Evolutionary conservation across 164 flowering plant genomes (phyloP).

Genomic region (Hamamelis virginiana): DNA sequence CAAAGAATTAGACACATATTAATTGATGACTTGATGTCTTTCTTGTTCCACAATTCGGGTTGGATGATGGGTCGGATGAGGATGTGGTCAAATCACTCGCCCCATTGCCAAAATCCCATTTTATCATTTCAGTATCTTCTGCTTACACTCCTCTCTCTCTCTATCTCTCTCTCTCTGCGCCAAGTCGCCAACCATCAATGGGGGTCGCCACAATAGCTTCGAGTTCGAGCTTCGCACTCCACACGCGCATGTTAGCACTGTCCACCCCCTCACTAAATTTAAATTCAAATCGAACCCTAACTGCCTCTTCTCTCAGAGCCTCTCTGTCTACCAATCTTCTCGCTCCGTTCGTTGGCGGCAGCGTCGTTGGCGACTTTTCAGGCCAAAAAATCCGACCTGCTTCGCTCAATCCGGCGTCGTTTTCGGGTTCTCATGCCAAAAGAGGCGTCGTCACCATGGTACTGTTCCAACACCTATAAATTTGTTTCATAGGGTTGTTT

Average conservation of each 20-base stretch:
- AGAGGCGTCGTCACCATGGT: constrained; percentile 87
- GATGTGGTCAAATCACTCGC: no score
- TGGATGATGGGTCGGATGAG: no score
- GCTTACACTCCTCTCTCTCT: background rate
- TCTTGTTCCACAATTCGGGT: no score
- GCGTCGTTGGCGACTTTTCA: constrained; percentile 48
- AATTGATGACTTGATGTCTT: no score
- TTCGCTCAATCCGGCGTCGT: constrained; percentile 35
- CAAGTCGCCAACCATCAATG: constrained; percentile 31
- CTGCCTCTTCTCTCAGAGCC: constrained; percentile 21
- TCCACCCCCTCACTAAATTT: constrained; percentile 7
- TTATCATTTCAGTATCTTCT: constrained; percentile 7
- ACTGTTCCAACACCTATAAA: background rate
- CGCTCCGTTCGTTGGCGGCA: constrained; percentile 51
- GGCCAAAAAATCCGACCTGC: constrained; percentile 58
- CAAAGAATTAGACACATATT: no score
- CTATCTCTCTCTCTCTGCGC: constrained; percentile 8
- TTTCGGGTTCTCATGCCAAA: constrained; percentile 43
- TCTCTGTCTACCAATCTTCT: constrained; percentile 45
- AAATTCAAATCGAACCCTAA: constrained; percentile 13
- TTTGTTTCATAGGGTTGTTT: background rate
- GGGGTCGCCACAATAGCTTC: constrained; percentile 51
- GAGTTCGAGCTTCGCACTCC: constrained; percentile 35
- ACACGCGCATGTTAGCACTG: constrained; percentile 21
- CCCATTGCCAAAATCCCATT: background rate